phyloP scores from a whole-genome alignment of 2,329 filamentous ascomycete genomes.

The Aspergillus novoparasiticus region DNA sequence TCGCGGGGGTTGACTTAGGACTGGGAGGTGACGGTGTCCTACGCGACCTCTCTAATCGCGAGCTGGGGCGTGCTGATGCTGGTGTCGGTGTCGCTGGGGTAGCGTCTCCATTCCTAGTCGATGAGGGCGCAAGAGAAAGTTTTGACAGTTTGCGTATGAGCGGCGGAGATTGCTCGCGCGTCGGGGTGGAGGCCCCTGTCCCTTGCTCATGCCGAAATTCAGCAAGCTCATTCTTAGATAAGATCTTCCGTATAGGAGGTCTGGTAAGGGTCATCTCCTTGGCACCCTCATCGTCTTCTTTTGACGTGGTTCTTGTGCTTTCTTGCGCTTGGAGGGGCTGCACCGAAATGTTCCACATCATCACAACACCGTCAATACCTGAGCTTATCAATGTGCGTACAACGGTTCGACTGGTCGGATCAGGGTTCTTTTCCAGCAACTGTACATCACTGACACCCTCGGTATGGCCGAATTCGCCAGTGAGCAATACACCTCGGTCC shows the following conservation, averaged over 20 bases:
- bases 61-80: conserved; percentile 28
- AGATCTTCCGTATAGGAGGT: conserved; percentile 78
- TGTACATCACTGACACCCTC: conserved; percentile 87
- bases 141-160: conserved; percentile 59
- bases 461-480: conserved; percentile 92
- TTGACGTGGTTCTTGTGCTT: conserved; percentile 24
- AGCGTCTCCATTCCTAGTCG: conserved; percentile 32
- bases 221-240: conserved; percentile 84
- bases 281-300: conserved; percentile 41
- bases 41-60: conserved; percentile 28
- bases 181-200: conserved; percentile 44
- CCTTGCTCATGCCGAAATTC: conserved; percentile 65
- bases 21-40: conserved; percentile 46
- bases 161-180: conserved; percentile 51
- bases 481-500: conserved; percentile 73
- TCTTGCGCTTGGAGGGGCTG: conserved; percentile 38
- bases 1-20: conserved; percentile 34
- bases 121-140: conserved; percentile 47
- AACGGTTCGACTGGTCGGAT: conserved; percentile 47
- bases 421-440: conserved; percentile 57
- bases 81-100: conserved; percentile 37
- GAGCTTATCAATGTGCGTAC: conserved; percentile 65
- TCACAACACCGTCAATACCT: conserved; percentile 78
- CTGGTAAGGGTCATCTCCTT: conserved; percentile 59
- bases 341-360: conserved; percentile 66